These are phyloP conservation scores for Gaeumannomyces sp. DNA, from an alignment of 2,329 filamentous ascomycete species.

Conservation along the genomic window DNA sequence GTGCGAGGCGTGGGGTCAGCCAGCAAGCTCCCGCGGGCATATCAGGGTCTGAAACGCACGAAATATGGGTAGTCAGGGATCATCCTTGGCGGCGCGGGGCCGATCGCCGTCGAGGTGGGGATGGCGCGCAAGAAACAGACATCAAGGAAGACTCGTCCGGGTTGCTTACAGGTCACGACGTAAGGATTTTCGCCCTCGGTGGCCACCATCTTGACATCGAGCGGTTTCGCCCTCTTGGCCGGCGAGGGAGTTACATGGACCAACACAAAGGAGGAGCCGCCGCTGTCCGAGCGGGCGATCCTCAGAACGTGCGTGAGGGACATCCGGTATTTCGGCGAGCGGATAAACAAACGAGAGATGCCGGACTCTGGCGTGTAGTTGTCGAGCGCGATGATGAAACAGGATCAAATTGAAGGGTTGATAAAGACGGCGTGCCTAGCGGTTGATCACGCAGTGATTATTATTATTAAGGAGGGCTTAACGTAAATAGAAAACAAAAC, in stretches of 20 bases:
- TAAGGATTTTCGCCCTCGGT: constrained; percentile 62
- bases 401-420: background rate
- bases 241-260: constrained; percentile 49
- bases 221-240: constrained; percentile 22
- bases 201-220: constrained; percentile 62
- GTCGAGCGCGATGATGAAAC: background rate
- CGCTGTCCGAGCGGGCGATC: constrained; percentile 47
- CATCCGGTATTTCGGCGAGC: background rate
- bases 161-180: constrained; percentile 46
- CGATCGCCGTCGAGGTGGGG: background rate
- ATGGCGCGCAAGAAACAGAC: background rate
- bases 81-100: background rate
- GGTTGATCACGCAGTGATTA: background rate
- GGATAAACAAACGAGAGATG: background rate
- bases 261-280: constrained; percentile 50
- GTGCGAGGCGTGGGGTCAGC: background rate
- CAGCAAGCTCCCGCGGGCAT: background rate
- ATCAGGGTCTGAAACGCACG: constrained; percentile 5
- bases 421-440: background rate
- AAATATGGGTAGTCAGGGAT: constrained; percentile 2
- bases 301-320: constrained; percentile 41
- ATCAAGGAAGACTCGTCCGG: background rate
- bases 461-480: background rate
- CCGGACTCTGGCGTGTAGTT: background rate
- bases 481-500: background rate